A percentile compares a stretch with the other conserved stretches of the same genome.
Conservation (phyloP, 768 basidiomycete species). For the Trametes gibbosa region DNA sequence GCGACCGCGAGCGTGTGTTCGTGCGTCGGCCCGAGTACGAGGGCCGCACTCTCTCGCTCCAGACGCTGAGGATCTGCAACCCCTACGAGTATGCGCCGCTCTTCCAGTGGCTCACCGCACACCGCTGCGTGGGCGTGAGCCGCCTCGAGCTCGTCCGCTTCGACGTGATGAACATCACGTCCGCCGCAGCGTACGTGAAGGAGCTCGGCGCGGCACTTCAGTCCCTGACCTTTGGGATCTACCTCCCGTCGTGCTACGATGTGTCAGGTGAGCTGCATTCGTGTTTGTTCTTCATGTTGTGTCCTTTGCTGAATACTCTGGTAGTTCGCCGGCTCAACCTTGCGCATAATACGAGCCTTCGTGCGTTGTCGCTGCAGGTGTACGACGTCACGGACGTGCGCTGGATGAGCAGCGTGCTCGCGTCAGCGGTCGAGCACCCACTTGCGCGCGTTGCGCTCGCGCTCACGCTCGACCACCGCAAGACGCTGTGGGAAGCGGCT, state of each 20-base stretch:
- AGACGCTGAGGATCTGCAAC: neutral
- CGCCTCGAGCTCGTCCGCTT: neutral
- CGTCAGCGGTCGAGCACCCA: neutral
- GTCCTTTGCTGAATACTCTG: neutral
- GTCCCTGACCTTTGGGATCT: conserved; percentile 2
- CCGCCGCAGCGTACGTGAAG: neutral
- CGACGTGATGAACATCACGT: neutral
- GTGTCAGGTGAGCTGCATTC: neutral
- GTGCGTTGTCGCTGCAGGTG: conserved; percentile 2
- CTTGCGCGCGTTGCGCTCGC: conserved; percentile 1
- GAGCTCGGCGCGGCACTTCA: neutral
- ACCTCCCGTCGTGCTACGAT: neutral
- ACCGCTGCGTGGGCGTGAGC: neutral
- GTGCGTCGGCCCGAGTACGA: neutral
- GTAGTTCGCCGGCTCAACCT: neutral
- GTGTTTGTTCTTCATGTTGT: too few species aligned
- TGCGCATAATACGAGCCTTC: neutral
- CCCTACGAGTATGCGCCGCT: conserved; percentile 2
- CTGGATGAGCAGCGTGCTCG: conserved; percentile 1
- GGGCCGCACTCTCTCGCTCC: neutral
- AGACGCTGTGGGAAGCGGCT: neutral
- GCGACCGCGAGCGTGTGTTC: neutral
- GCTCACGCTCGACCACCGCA: conserved; percentile 5
- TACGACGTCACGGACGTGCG: neutral
- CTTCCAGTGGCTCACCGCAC: neutral